Percentiles rank a stretch among this genome's conserved stretches.
These are phyloP conservation scores for Chrysoporthe cubensis DNA, from an alignment of 2,329 filamentous ascomycete genomes.

Conservation along the genomic window DNA sequence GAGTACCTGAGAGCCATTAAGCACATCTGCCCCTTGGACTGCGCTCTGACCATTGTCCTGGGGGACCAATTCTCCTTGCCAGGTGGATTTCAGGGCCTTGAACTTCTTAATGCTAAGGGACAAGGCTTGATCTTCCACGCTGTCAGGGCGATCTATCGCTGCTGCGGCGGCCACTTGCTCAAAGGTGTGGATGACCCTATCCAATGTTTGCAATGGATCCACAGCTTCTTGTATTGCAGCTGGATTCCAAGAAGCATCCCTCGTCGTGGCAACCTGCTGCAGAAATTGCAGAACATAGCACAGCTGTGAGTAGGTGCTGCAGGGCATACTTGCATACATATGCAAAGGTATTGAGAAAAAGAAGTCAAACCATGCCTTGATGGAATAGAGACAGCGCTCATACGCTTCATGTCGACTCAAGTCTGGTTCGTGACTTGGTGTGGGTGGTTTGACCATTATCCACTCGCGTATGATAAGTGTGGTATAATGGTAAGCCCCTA, in stretches of 20 bases:
- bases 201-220: slow-evolving; percentile 3
- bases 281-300: slow-evolving; percentile 26
- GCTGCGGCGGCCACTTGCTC: slow-evolving; percentile 6
- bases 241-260: slow-evolving; percentile 10
- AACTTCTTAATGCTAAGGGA: neutral
- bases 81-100: neutral
- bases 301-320: slow-evolving; percentile 16
- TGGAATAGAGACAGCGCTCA: slow-evolving; percentile 27
- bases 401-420: slow-evolving; percentile 14
- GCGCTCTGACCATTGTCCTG: neutral
- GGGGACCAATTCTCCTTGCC: neutral
- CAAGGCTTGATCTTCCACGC: neutral
- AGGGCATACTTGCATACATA: slow-evolving; percentile 12
- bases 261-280: slow-evolving; percentile 22
- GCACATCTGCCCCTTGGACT: neutral
- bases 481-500: neutral
- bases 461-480: neutral
- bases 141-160: neutral
- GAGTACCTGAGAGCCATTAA: neutral
- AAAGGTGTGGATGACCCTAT: slow-evolving; percentile 13
- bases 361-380: slow-evolving; percentile 26
- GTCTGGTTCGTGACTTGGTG: neutral
- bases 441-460: neutral
- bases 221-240: slow-evolving; percentile 6
- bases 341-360: slow-evolving; percentile 23